Base-by-base conservation (phyloP, 2,329 filamentous ascomycete species). In the Colletotrichum limetticola region DNA sequence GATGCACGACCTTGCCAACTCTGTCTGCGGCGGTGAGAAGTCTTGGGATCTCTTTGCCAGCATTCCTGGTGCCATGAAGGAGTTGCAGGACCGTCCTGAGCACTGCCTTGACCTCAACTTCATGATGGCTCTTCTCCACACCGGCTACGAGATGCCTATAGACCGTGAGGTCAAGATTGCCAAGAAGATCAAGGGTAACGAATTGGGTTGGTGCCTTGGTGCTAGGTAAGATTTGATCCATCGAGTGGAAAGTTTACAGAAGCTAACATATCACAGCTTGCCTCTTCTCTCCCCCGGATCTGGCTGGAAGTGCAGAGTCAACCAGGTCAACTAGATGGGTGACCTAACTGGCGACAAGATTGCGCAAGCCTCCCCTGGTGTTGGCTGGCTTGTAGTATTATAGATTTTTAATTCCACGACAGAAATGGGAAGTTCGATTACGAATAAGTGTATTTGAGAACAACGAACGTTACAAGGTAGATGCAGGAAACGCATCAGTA, bases 121-220 rank as follows among this genome's bases (percentile, higher is more conserved):
- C 81, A 98, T 98, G 95, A 86, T 97, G 78, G 94, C 94, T 30
- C 87, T 99, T 70, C 86, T 98, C 67, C 95, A 98, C 83, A 97
- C 95, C 6, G 97, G 97, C 3, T 99, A 99, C 79, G 97, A 98
- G 77, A 98, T 99, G 95, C 96, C 96, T 4, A 92, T 98, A 78
- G 94, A 98, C 77, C 90, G 97, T 52, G 97, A 99, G 84, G 95
- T 99, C 76, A 96, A 94, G 88, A 97, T 98, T 80, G 97, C 96
- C 73, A 99, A 99, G 93, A 98, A 98, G 89, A 97, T 99, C 80
- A 96, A 97, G 86, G 92, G 92, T 69, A 98, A 98, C 82, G 97
- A 99, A 86, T 85, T 99, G 78, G 97, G 97, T 52, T 99, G 97
- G 97, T 98, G 96, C 85, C 88, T 99, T 80, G 97, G 97, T 83